Conservation (phyloP, 768 basidiomycete species). For the Amanita jacksonii region DNA sequence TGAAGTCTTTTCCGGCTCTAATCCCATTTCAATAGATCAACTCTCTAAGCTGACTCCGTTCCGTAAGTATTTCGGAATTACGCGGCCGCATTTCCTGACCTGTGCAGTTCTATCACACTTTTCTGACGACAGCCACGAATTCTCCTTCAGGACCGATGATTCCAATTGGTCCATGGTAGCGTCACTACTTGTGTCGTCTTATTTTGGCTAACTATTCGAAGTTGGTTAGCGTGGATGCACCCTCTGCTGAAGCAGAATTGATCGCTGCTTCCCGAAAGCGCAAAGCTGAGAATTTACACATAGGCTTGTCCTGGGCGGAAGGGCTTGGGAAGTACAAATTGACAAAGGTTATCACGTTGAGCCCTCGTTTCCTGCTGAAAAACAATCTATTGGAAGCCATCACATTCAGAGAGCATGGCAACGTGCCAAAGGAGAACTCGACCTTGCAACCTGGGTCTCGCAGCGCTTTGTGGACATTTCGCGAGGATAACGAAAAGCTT, state of each 20-base stretch:
- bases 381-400: constrained; percentile 66
- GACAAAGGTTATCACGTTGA: constrained; percentile 84
- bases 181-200: background rate
- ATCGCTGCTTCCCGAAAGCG: constrained; percentile 56
- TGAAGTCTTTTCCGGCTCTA: background rate
- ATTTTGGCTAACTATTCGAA: constrained; percentile 18
- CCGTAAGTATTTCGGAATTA: constrained; percentile 41
- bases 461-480: constrained; percentile 57
- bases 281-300: constrained; percentile 59
- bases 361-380: constrained; percentile 85
- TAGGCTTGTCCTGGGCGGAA: constrained; percentile 88
- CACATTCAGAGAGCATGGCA: constrained; percentile 80
- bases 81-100: background rate
- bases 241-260: constrained; percentile 81
- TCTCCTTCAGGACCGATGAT: constrained; percentile 68
- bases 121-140: constrained; percentile 72
- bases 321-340: constrained; percentile 97
- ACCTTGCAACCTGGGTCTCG: constrained; percentile 60
- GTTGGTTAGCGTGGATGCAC: constrained; percentile 87
- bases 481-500: constrained; percentile 58
- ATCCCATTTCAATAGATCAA: constrained; percentile 11
- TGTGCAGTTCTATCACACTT: constrained; percentile 77
- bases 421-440: constrained; percentile 50
- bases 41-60: constrained; percentile 61
- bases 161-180: constrained; percentile 85